Evolutionary conservation across 1,284 basidiomycete species (phyloP), one percentile per base, ranked within the genome.

Genomic region (Chalciporus sp.): DNA sequence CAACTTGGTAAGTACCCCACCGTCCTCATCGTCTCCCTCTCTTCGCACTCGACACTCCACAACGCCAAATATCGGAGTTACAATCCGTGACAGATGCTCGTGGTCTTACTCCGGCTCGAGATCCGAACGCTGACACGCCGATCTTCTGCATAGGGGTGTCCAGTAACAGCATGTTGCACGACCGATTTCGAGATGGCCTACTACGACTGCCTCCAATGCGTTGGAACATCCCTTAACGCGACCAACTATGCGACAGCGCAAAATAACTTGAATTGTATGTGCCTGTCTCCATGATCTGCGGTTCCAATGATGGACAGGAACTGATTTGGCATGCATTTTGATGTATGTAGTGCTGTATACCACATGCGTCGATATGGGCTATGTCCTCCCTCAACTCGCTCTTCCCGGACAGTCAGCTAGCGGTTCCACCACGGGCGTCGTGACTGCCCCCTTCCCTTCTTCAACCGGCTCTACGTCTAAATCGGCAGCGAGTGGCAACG

Each of bases 321-420:
- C 41, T 27, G 40, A 52, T 48, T 43, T 42, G 16, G 11, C 26
- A 23, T 23, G 23, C 23, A 3, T 16, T 10, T 19, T 52, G 17
- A 31, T 23, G 23, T 23, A 23, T 23, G 6, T 47, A 76, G 74
- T 55, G 7, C 57, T 76, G 27, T 62, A 60, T 39, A 60, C 52
- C 12, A 58, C 61, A 16, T 79, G 76, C 55, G 56, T 60, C 1
- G 52, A 61, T 19, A 51, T 55, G 26, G 75, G 75, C 4, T 61
- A 72, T 47, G 50, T 60, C 12, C 60, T 77, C 11, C 70, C 73
- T 0, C 64, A 61, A 26, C 56, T 74, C 42, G 71, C 69, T 2
- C 61, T 80, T 7, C 78, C 79, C 0, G 78, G 78, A 1, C 76
- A 80, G 64, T 59, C 68, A 35, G 61, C 68, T 0, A 67, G 67